Base-by-base conservation (phyloP, 1,284 basidiomycete species). In the Pseudozyma thailandica region DNA sequence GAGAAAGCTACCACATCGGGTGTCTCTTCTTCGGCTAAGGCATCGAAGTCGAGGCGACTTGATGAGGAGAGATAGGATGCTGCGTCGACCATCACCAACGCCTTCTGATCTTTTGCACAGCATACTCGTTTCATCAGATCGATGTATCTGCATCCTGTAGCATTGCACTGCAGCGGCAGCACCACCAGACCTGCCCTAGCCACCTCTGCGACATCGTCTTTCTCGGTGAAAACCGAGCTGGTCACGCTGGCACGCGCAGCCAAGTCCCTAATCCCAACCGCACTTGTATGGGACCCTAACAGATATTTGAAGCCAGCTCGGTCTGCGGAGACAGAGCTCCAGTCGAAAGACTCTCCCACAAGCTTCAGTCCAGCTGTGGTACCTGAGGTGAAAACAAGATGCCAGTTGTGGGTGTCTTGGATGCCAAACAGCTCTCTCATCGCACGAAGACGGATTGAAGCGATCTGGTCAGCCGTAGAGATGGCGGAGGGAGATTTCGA, bases 361-460 rank as follows among this genome's bases (percentile, higher is more conserved):
- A 71, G 56, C 50, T 76, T 68, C 25, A 78, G 59, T 16, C 61
- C 56, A 25, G 71, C 74, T 0, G 75, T 78, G 20, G 75, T 58
- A 46, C 73, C 72, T 10, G 65, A 53, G 23, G 73, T 78, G 50
- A 78, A 76, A 10, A 78, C 49, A 13, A 76, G 54, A 21, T 76
- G 66, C 74, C 75, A 78, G 18, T 69, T 35, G 46, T 66, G 54
- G 2, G 50, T 46, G 6, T 59, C 52, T 33, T 66, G 50, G 6
- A 83, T 59, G 30, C 68, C 70, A 30, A 83, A 84, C 10, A 84
- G 49, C 23, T 80, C 61, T 9, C 49, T 35, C 41, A 82, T 69
- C 15, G 83, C 74, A 1, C 72, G 62, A 1, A 64, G 25, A 1
- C 82, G 77, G 7, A 65, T 59, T 9, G 50, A 23, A 9, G 62